phyloP scores from a whole-genome alignment of 768 basidiomycete species.

The Amanita jacksonii region DNA sequence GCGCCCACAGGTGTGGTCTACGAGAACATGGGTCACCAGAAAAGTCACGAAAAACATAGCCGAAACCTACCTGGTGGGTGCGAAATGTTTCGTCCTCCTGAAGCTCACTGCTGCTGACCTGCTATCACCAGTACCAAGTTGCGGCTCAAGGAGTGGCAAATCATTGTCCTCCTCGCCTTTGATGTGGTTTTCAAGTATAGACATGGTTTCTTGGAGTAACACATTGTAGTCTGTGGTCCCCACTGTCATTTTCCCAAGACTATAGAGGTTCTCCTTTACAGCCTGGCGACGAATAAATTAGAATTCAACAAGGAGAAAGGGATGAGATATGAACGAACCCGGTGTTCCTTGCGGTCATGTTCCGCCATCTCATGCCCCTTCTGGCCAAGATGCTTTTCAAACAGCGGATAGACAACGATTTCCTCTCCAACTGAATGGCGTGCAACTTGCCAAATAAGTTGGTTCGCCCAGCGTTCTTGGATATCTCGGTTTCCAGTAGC shows the following conservation, averaged over 20 bases:
- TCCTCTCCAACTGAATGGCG: constrained; percentile 56
- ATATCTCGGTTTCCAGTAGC: constrained; percentile 33
- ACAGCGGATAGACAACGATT: constrained; percentile 52
- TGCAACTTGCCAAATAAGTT: constrained; percentile 52
- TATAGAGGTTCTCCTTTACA: constrained; percentile 14
- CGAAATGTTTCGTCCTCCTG: not conserved
- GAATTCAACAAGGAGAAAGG: not conserved
- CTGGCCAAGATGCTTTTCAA: constrained; percentile 46
- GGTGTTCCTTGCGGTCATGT: constrained; percentile 48
- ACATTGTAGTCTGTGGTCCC: not conserved
- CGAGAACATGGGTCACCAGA: not conserved
- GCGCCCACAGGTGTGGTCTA: not conserved
- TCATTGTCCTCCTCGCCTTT: not conserved
- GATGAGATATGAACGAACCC: constrained; percentile 22
- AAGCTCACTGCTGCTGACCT: not conserved
- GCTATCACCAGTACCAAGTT: not conserved
- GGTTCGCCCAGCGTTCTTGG: constrained; percentile 43
- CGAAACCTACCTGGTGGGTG: not conserved
- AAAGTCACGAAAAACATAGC: too few species aligned
- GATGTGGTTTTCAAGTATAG: not conserved
- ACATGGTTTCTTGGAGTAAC: not conserved
- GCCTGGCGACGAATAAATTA: constrained; percentile 4
- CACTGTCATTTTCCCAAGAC: not conserved
- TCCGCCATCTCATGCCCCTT: constrained; percentile 42
- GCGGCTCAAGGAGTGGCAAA: not conserved